phyloP scores from a whole-genome alignment of 2,329 filamentous ascomycete species.

The Scolecobasidium constrictum region DNA sequence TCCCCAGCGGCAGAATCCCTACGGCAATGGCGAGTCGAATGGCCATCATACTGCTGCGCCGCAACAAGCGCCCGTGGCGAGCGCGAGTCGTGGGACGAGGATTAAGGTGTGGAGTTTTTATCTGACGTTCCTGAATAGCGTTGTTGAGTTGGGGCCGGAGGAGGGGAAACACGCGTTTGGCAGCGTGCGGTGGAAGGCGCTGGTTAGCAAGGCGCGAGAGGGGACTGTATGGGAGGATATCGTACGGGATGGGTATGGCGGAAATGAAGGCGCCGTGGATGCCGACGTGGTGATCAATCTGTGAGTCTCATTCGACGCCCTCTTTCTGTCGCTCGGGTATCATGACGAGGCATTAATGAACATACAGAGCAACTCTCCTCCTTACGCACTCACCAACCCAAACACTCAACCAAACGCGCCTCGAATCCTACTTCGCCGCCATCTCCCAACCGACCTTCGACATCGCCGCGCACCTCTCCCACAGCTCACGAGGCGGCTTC shows the following conservation, averaged over 20 bases:
- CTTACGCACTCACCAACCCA: constrained; percentile 84
- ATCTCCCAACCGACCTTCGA: constrained; percentile 64
- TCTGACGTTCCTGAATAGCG: constrained; percentile 81
- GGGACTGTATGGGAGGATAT: constrained; percentile 94
- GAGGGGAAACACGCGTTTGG: constrained; percentile 88
- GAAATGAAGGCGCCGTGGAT: constrained; percentile 81
- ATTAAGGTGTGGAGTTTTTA: constrained; percentile 98
- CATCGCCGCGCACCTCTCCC: constrained; percentile 49
- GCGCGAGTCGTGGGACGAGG: constrained; percentile 68
- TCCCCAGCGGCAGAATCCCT: constrained; percentile 24
- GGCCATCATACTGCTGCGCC: constrained; percentile 14
- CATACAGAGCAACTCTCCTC: constrained; percentile 69
- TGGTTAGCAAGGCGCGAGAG: constrained; percentile 76
- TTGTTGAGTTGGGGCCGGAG: constrained; percentile 77
- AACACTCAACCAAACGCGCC: constrained; percentile 68
- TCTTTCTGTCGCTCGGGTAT: background rate
- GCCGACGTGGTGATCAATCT: constrained; percentile 87
- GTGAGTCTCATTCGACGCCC: no score
- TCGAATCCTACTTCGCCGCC: constrained; percentile 81
- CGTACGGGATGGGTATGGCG: constrained; percentile 75
- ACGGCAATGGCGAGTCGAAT: constrained; percentile 29
- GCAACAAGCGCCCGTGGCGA: constrained; percentile 56
- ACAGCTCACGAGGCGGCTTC: constrained; percentile 19
- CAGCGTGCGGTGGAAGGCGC: constrained; percentile 67
- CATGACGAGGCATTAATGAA: constrained; percentile 1